These are phyloP conservation scores for Pseudozyma tsukubaensis DNA, from an alignment of 1,284 basidiomycete genomes.

Conservation along the genomic window DNA sequence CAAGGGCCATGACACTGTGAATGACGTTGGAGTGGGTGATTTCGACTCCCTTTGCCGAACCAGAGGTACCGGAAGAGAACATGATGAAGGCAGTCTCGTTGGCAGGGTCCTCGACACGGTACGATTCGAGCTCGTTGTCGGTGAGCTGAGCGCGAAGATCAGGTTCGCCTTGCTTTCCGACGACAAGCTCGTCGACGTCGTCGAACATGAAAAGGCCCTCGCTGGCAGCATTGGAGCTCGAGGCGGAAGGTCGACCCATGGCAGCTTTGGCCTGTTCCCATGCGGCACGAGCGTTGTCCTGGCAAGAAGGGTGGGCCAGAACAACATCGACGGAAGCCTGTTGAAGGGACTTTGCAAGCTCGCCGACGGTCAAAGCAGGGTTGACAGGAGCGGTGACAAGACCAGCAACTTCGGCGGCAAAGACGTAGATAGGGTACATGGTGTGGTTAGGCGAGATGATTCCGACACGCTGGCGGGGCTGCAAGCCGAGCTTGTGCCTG, in stretches of 20 bases:
- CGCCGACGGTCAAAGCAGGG: slow-evolving; percentile 60
- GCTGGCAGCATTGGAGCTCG: slow-evolving; percentile 9
- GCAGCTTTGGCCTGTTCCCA: slow-evolving; percentile 46
- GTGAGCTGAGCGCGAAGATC: slow-evolving; percentile 48
- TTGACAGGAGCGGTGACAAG: slow-evolving; percentile 58
- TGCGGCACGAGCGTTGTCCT: slow-evolving; percentile 49
- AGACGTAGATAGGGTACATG: slow-evolving; percentile 56
- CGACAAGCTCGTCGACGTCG: slow-evolving; percentile 46
- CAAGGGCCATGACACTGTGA: slow-evolving; percentile 51
- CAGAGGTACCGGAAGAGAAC: slow-evolving; percentile 64
- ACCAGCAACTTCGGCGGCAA: slow-evolving; percentile 54
- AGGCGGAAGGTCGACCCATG: slow-evolving; percentile 20
- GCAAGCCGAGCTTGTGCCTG: slow-evolving; percentile 54
- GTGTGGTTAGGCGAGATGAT: slow-evolving; percentile 65
- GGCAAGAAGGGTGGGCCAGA: slow-evolving; percentile 52
- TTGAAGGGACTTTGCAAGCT: slow-evolving; percentile 59
- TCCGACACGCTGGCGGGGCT: slow-evolving; percentile 55
- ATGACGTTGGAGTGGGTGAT: slow-evolving; percentile 64
- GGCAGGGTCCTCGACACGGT: slow-evolving; percentile 44
- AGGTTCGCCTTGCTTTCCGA: slow-evolving; percentile 41
- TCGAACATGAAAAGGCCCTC: slow-evolving; percentile 59
- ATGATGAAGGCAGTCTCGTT: slow-evolving; percentile 56
- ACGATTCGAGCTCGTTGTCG: slow-evolving; percentile 43
- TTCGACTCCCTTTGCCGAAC: slow-evolving; percentile 65
- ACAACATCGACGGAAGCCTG: slow-evolving; percentile 54